Base-by-base conservation (phyloP, 179 eudicot species). In the Gypsophila paniculata region DNA sequence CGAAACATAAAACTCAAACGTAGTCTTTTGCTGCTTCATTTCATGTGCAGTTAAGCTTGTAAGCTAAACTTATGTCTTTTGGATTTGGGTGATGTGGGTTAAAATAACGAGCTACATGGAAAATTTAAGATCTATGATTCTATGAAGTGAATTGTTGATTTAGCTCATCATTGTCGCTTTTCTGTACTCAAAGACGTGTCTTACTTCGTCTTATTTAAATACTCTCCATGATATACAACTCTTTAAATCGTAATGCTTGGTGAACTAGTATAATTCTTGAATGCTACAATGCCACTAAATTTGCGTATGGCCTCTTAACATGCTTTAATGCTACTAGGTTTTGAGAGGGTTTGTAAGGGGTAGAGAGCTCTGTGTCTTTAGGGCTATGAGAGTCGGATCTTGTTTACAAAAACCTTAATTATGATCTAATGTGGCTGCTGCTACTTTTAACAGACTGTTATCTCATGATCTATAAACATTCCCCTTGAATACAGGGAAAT, bases 181-280 rank as follows among this genome's bases (percentile, higher is more conserved):
- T 29, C 13, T 68, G 29, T 8, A 1, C 63, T 59, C 63, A 59
- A 59, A 59, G 63, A 10, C 1, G 21, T 51, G 38, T 34, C 57
- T 68, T 51, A 25, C 44, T 18, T 10, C 6, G 17, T 52, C 0
- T 68, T 36, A 2, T 51, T 9, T 51, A 10, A 29, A 36, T 34
- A 46, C 17, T n/a, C 9, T 51, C 36, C 6, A 19, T 54, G 18
- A 36, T 69, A 8, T 69, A 38, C 15, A 46, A 2, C 29, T 22
- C 14, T 55, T n/a, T 55, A 42, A 71, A n/a, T 71, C 42, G 12
- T 36, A 72, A 61, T 61, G 48, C 19, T 49, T 63, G n/a, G n/a
- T n/a, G 32, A 71, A 60, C 34, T 44, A 38, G 44, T 71, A 42
- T 6, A 6, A 6, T 42, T 6, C 46, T 42, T 2, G 0, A 42